Evolutionary conservation across 2,329 filamentous ascomycete species (phyloP).

Genomic region (Orbilia quercus): DNA sequence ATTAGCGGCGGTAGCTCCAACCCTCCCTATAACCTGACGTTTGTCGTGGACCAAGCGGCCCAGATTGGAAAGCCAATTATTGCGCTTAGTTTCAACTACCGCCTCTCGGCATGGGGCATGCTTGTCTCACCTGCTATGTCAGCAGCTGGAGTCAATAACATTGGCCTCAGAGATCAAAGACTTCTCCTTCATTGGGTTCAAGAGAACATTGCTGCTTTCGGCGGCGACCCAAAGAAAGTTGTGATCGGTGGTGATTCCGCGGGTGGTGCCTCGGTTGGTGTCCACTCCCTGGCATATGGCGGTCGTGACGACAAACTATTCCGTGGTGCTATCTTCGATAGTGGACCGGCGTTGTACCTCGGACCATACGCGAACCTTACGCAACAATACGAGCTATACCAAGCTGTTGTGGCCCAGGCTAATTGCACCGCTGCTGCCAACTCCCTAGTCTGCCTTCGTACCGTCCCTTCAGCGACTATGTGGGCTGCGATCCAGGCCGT

Average conservation of each 20-base stretch:
- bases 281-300: slow-evolving; percentile 42
- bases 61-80: slow-evolving; percentile 70
- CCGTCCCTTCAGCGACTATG: slow-evolving; percentile 63
- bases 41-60: slow-evolving; percentile 69
- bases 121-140: slow-evolving; percentile 72
- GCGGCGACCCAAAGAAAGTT: slow-evolving; percentile 80
- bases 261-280: slow-evolving; percentile 63
- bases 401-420: slow-evolving; percentile 70
- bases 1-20: slow-evolving; percentile 63
- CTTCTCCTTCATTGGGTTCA: slow-evolving; percentile 79
- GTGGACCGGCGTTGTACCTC: slow-evolving; percentile 64
- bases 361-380: slow-evolving; percentile 69
- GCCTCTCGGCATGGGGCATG: slow-evolving; percentile 79
- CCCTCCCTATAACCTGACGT: slow-evolving; percentile 70
- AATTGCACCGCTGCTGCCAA: slow-evolving; percentile 70
- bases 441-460: slow-evolving; percentile 75
- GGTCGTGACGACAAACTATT: slow-evolving; percentile 68
- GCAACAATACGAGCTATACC: slow-evolving; percentile 72
- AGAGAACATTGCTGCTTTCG: slow-evolving; percentile 80
- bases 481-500: slow-evolving; percentile 33
- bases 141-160: slow-evolving; percentile 68
- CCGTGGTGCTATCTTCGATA: slow-evolving; percentile 67
- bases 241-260: slow-evolving; percentile 83
- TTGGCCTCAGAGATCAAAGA: slow-evolving; percentile 78
- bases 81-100: slow-evolving; percentile 82